Percentiles rank a stretch among this genome's conserved stretches.
These are phyloP conservation scores for Tarenaya hassleriana DNA, from an alignment of 345 rosid species.

Conservation along the genomic window DNA sequence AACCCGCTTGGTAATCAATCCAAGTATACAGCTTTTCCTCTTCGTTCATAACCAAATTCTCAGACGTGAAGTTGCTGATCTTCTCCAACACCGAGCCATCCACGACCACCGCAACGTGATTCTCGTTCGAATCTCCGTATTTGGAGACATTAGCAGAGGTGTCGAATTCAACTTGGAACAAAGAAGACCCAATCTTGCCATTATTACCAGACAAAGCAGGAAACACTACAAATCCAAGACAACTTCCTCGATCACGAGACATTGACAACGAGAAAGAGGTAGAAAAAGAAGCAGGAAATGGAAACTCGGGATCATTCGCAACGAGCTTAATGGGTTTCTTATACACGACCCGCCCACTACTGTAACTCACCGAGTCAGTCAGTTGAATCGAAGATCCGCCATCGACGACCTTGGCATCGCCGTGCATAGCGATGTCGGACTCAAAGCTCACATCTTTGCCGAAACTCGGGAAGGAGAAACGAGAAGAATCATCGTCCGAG, in stretches of 20 bases:
- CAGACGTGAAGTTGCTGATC: constrained; percentile 37
- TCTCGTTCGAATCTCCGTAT: constrained; percentile 37
- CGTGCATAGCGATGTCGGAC: constrained; percentile 47
- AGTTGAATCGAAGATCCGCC: constrained; percentile 55
- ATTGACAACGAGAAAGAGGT: constrained; percentile 59
- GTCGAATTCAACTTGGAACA: constrained; percentile 46
- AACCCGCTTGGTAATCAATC: constrained; percentile 60
- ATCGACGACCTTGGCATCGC: constrained; percentile 49
- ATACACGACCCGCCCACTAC: constrained; percentile 51
- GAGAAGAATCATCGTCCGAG: constrained; percentile 38
- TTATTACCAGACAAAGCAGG: constrained; percentile 43
- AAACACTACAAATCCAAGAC: constrained; percentile 59
- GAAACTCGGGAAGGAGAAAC: constrained; percentile 42
- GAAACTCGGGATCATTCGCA: constrained; percentile 38
- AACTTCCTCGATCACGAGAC: constrained; percentile 39
- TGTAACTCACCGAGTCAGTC: constrained; percentile 37
- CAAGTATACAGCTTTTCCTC: constrained; percentile 48
- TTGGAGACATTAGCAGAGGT: constrained; percentile 26
- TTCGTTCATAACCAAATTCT: constrained; percentile 30
- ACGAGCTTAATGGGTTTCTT: constrained; percentile 61
- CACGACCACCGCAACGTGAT: constrained; percentile 45
- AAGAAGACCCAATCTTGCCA: constrained; percentile 25
- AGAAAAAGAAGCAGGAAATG: constrained; percentile 45
- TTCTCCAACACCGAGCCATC: constrained; percentile 42
- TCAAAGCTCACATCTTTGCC: constrained; percentile 46